Evolutionary conservation across 805 yeast species (phyloP).

Genomic region (Kodamaea neixiangensis): DNA sequence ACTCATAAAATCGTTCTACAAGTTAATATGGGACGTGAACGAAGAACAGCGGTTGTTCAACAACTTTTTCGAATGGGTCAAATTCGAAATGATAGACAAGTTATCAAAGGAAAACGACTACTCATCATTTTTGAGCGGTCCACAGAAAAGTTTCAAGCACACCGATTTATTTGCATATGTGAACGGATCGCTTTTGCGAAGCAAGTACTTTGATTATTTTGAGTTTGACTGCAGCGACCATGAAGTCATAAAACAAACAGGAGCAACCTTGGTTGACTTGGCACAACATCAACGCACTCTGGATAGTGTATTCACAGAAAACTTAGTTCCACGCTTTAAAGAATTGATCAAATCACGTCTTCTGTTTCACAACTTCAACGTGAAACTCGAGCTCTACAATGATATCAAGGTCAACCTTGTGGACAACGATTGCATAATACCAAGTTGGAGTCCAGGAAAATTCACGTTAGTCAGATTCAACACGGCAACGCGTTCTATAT

Average conservation of each 20-base stretch:
- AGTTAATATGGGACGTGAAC: slow-evolving; percentile 44
- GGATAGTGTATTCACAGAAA: not conserved
- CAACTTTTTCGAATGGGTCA: slow-evolving; percentile 48
- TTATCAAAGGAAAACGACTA: slow-evolving; percentile 39
- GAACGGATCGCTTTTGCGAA: slow-evolving; percentile 22
- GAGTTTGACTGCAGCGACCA: slow-evolving; percentile 15
- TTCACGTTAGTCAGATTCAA: slow-evolving; percentile 1
- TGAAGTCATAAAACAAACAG: slow-evolving; percentile 12
- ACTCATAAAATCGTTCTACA: slow-evolving; percentile 36
- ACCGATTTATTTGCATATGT: slow-evolving; percentile 28
- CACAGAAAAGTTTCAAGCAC: slow-evolving; percentile 15
- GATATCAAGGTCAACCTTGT: slow-evolving; percentile 10
- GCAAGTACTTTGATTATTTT: slow-evolving; percentile 23
- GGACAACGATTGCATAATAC: slow-evolving; percentile 3
- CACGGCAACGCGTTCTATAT: not conserved
- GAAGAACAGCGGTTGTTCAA: slow-evolving; percentile 49
- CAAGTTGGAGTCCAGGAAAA: slow-evolving; percentile 3
- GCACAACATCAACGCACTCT: not conserved
- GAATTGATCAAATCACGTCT: slow-evolving; percentile 7
- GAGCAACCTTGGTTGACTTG: not conserved
- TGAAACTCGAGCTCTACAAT: slow-evolving; percentile 1
- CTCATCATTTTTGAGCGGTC: slow-evolving; percentile 14
- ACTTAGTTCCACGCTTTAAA: slow-evolving; percentile 4
- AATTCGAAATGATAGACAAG: slow-evolving; percentile 36
- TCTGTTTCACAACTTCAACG: slow-evolving; percentile 2